These are phyloP conservation scores for Penicillium sp. DNA, from an alignment of 2,329 filamentous ascomycete genomes.

Conservation along the genomic window DNA sequence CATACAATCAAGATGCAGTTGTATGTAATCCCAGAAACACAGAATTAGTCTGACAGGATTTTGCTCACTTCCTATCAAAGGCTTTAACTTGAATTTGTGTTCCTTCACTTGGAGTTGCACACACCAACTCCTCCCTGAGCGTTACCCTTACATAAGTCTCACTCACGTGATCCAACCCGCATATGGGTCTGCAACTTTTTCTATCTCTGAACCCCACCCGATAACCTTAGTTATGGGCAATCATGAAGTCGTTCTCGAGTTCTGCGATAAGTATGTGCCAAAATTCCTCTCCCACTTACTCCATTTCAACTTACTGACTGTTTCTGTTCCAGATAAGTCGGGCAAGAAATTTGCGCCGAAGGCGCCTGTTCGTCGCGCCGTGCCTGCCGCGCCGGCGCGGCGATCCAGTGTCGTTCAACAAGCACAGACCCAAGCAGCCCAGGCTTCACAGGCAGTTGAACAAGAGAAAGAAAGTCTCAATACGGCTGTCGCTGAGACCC, in stretches of 20 bases:
- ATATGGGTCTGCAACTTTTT: slow-evolving; percentile 31
- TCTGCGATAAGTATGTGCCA: slow-evolving; percentile 52
- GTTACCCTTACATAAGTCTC: not conserved
- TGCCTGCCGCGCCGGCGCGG: slow-evolving; percentile 40
- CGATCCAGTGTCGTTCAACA: slow-evolving; percentile 43
- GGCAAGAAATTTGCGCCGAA: slow-evolving; percentile 78
- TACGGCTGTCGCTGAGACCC: not conserved
- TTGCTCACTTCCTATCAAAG: not conserved
- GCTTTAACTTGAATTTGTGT: not conserved
- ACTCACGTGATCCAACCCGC: slow-evolving; percentile 38
- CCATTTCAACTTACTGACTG: not conserved
- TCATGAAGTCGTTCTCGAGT: slow-evolving; percentile 53
- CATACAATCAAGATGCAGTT: no score
- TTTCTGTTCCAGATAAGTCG: slow-evolving; percentile 55
- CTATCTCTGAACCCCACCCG: slow-evolving; percentile 9
- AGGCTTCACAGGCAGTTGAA: not conserved
- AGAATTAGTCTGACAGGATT: not conserved
- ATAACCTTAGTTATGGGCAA: slow-evolving; percentile 24
- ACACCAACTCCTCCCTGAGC: no score
- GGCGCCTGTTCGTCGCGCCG: slow-evolving; percentile 58
- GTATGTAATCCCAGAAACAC: no score
- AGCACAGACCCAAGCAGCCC: slow-evolving; percentile 11
- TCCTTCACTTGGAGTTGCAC: not conserved
- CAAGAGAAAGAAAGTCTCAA: not conserved
- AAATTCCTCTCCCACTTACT: not conserved